These are phyloP conservation scores for Melanopsichium pennsylvanicum DNA, from an alignment of 1,284 basidiomycete species.

Conservation along the genomic window DNA sequence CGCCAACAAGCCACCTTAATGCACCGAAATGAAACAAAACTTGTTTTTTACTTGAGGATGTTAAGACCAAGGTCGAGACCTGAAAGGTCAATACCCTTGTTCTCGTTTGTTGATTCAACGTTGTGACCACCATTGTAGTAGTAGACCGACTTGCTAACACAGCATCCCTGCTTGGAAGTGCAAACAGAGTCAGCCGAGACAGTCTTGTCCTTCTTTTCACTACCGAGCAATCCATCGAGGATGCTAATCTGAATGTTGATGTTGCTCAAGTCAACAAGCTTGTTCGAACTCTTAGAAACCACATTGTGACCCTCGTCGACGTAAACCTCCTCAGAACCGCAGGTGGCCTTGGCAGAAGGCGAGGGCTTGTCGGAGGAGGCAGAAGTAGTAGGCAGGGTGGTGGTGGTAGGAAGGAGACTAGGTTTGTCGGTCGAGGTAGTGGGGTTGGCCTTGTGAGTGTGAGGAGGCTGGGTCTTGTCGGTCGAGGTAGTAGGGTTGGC, in stretches of 20 bases:
- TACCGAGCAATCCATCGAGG: constrained; percentile 22
- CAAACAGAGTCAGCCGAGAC: constrained; percentile 29
- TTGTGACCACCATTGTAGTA: constrained; percentile 51
- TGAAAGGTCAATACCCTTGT: constrained; percentile 36
- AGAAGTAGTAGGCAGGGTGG: constrained; percentile 3
- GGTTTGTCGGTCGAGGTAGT: constrained; percentile 5
- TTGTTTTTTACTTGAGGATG: constrained; percentile 16
- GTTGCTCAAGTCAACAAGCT: constrained; percentile 37
- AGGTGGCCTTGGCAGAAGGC: constrained; percentile 16
- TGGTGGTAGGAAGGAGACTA: not conserved
- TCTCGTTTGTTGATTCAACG: constrained; percentile 23
- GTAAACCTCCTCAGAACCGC: constrained; percentile 26
- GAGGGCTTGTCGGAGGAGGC: not conserved
- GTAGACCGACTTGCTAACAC: constrained; percentile 30
- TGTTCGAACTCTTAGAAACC: constrained; percentile 37
- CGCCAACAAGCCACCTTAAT: too few species aligned
- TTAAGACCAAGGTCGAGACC: constrained; percentile 38
- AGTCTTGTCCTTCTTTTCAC: constrained; percentile 14
- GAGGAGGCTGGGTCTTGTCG: not conserved
- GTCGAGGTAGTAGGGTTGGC: constrained; percentile 5
- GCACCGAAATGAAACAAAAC: too few species aligned
- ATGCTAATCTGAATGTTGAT: constrained; percentile 27
- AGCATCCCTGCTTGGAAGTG: constrained; percentile 30
- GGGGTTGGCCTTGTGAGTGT: not conserved
- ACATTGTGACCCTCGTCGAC: constrained; percentile 49